These are phyloP conservation scores for Miamiensis avidus DNA, from an alignment of 169 alveolate genomes.

Conservation along the genomic window DNA sequence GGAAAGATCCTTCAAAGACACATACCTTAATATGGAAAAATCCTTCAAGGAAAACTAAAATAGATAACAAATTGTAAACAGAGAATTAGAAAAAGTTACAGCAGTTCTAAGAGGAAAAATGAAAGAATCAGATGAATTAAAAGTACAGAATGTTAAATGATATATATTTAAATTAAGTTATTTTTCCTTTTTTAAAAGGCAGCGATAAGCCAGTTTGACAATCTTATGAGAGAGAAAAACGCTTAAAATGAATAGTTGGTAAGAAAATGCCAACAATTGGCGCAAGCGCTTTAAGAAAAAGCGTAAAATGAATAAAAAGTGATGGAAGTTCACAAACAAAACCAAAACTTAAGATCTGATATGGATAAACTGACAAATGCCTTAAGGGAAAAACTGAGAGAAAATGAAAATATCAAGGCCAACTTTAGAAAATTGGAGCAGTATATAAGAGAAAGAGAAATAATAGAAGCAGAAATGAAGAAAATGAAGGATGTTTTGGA, in stretches of 20 bases:
- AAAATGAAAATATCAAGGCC: not conserved
- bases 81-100: not conserved
- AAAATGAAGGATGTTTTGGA: not conserved
- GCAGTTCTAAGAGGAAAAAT: not conserved
- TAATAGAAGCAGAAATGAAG: not conserved
- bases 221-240: not conserved
- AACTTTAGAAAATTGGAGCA: not conserved
- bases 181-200: not conserved
- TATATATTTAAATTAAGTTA: no score
- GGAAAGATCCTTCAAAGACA: not conserved
- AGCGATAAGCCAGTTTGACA: not conserved
- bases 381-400: not conserved
- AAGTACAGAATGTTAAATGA: not conserved
- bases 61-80: not conserved
- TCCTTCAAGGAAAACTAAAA: not conserved
- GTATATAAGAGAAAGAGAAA: not conserved
- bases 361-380: not conserved
- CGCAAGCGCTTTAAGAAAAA: not conserved
- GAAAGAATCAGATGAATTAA: not conserved
- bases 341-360: not conserved
- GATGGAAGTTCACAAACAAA: not conserved
- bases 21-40: not conserved
- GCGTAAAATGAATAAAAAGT: not conserved
- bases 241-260: not conserved
- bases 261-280: not conserved